Percentiles rank a stretch among this genome's conserved stretches.
phyloP scores from a whole-genome alignment of 345 rosid species.

The Eutrema yunnanense region DNA sequence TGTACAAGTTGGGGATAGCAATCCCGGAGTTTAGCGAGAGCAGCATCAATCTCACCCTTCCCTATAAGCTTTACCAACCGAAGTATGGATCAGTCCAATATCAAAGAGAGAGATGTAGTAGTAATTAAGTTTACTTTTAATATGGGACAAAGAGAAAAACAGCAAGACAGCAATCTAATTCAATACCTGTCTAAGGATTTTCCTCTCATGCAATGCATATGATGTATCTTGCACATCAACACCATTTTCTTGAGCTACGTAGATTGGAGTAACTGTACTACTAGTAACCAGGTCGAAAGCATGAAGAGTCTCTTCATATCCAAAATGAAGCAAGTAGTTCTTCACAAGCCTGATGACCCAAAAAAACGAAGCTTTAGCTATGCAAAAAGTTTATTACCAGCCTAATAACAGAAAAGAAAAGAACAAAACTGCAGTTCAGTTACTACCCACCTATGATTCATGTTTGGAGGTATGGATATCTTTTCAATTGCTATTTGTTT shows the following conservation, averaged over 20 bases:
- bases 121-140: neutral
- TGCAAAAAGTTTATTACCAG: neutral
- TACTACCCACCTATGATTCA: constrained; percentile 55
- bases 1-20: constrained; percentile 83
- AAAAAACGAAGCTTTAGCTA: neutral
- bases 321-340: constrained; percentile 78
- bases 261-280: constrained; percentile 53
- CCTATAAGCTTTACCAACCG: constrained; percentile 63
- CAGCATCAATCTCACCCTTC: constrained; percentile 79
- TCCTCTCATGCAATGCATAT: constrained; percentile 74
- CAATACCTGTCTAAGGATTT: constrained; percentile 68
- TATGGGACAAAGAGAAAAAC: neutral
- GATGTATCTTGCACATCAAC: constrained; percentile 34
- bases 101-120: neutral
- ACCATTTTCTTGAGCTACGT: constrained; percentile 38
- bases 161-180: neutral
- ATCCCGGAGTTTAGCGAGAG: constrained; percentile 54
- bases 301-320: constrained; percentile 79
- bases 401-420: neutral
- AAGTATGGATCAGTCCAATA: constrained; percentile 16
- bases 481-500: constrained; percentile 54
- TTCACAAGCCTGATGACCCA: constrained; percentile 62
- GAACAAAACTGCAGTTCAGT: neutral
- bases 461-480: constrained; percentile 46
- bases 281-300: constrained; percentile 70